These are phyloP conservation scores for Candida loeiensis DNA, from an alignment of 805 yeast species.

Conservation along the genomic window DNA sequence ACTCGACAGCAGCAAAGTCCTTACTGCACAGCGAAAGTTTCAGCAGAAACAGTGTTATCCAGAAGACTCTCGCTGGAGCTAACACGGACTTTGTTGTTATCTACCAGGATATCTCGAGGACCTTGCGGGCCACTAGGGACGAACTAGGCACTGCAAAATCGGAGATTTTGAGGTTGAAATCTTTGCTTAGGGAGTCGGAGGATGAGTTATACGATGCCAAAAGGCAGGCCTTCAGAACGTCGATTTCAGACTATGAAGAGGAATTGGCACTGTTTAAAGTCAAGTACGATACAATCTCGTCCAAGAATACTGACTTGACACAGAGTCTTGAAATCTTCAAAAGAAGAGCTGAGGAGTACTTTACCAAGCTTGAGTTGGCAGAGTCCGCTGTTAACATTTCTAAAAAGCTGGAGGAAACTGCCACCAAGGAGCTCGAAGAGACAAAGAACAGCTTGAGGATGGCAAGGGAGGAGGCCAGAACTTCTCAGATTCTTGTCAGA, in stretches of 20 bases:
- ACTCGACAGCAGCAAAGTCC: slow-evolving; percentile 7
- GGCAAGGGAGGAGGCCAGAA: slow-evolving; percentile 49
- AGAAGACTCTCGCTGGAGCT: slow-evolving; percentile 23
- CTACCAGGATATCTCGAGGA: slow-evolving; percentile 48
- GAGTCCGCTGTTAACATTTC: slow-evolving; percentile 68
- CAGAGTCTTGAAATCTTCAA: slow-evolving; percentile 60
- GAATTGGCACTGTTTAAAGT: slow-evolving; percentile 49
- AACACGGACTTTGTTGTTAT: slow-evolving; percentile 46
- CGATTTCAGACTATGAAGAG: slow-evolving; percentile 34
- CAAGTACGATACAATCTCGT: slow-evolving; percentile 52
- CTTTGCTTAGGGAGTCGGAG: slow-evolving; percentile 40
- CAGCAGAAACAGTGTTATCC: slow-evolving; percentile 22
- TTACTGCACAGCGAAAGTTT: slow-evolving; percentile 35
- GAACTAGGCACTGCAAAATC: slow-evolving; percentile 40
- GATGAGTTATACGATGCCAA: slow-evolving; percentile 41
- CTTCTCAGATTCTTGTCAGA: slow-evolving; percentile 51
- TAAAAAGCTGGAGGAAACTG: slow-evolving; percentile 54
- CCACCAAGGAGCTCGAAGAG: slow-evolving; percentile 50
- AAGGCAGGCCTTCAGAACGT: slow-evolving; percentile 39
- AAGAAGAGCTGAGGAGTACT: slow-evolving; percentile 69
- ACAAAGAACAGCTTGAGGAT: slow-evolving; percentile 40
- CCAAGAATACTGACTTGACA: slow-evolving; percentile 54
- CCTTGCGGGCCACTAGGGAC: slow-evolving; percentile 42
- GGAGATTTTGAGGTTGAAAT: slow-evolving; percentile 40
- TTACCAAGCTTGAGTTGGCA: slow-evolving; percentile 68